phyloP scores from a whole-genome alignment of 495 filamentous ascomycete species.

The Tetracladium setigerum region DNA sequence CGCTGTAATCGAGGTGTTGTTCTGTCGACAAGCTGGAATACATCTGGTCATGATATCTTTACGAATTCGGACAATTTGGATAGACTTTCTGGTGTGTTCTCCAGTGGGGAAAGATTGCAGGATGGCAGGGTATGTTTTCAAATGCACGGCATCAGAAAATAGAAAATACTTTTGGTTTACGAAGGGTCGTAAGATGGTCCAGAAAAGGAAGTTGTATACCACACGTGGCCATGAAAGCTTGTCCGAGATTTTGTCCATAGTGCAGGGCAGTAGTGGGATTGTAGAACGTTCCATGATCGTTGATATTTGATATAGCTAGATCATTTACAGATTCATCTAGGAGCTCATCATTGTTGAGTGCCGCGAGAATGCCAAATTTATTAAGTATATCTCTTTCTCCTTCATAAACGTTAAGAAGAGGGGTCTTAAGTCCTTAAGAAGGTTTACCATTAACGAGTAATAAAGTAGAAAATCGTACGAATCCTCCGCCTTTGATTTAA shows the following conservation, averaged over 20 bases:
- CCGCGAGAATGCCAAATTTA: constrained; percentile 5
- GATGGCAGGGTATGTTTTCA: not conserved
- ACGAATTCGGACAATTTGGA: not conserved
- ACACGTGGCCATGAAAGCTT: not conserved
- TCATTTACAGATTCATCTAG: too few relatives aligned
- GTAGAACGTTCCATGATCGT: too few relatives aligned
- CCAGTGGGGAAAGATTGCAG: not conserved
- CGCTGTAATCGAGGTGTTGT: constrained; percentile 11
- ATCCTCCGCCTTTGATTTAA: too few relatives aligned
- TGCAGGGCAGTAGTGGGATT: not conserved
- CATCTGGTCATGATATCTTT: not conserved
- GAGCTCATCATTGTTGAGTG: not conserved
- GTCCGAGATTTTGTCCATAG: constrained; percentile 1
- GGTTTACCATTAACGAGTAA: too few relatives aligned
- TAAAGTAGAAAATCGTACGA: too few relatives aligned
- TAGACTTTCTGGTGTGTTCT: constrained; percentile 1
- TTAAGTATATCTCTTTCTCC: too few relatives aligned
- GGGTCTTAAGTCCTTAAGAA: too few relatives aligned
- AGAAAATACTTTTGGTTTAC: constrained; percentile 5
- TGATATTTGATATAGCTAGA: too few relatives aligned
- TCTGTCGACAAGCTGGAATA: constrained; percentile 1
- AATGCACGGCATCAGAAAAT: constrained; percentile 4
- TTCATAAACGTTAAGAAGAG: too few relatives aligned
- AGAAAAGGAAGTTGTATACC: constrained; percentile 7
- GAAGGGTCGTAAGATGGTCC: constrained; percentile 4